Conservation (phyloP, 495 filamentous ascomycete species). For the Bathelium albidoporum region DNA sequence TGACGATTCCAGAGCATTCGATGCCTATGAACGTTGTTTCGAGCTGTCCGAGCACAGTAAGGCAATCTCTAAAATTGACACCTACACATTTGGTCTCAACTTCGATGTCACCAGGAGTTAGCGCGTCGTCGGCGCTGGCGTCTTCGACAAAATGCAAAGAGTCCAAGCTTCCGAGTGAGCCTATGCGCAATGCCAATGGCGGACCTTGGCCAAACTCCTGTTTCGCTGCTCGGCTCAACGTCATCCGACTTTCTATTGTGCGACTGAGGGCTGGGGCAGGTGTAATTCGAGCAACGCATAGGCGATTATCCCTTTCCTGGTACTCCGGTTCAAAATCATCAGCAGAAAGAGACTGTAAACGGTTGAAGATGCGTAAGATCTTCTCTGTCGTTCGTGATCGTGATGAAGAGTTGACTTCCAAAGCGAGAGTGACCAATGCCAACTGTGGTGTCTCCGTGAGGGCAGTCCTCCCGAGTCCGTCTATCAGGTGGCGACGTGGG, state of each 20-base stretch:
- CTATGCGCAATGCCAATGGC: not conserved
- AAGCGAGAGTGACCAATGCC: not conserved
- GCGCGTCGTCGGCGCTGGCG: not conserved
- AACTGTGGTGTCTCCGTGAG: not conserved
- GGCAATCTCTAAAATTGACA: slow-evolving; percentile 5
- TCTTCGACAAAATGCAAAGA: not conserved
- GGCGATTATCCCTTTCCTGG: not conserved
- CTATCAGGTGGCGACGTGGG: not conserved
- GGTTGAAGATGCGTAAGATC: not conserved
- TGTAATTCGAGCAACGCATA: not conserved
- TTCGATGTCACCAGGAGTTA: slow-evolving; percentile 4
- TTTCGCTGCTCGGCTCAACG: not conserved
- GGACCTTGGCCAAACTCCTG: not conserved
- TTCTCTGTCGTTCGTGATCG: not conserved
- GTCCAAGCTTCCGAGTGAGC: not conserved
- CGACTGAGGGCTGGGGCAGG: not conserved
- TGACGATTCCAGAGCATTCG: slow-evolving; percentile 6
- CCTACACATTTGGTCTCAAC: slow-evolving; percentile 4
- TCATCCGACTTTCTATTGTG: not conserved
- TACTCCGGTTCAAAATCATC: not conserved
- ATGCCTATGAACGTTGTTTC: not conserved
- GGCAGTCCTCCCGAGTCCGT: slow-evolving; percentile 1
- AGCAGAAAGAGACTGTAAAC: not conserved
- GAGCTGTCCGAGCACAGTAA: not conserved
- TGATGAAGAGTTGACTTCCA: not conserved